Evolutionary conservation across 2,329 filamentous ascomycete species (phyloP), one percentile per base, ranked within the genome.

Genomic region (Simplicillium aogashimaense): DNA sequence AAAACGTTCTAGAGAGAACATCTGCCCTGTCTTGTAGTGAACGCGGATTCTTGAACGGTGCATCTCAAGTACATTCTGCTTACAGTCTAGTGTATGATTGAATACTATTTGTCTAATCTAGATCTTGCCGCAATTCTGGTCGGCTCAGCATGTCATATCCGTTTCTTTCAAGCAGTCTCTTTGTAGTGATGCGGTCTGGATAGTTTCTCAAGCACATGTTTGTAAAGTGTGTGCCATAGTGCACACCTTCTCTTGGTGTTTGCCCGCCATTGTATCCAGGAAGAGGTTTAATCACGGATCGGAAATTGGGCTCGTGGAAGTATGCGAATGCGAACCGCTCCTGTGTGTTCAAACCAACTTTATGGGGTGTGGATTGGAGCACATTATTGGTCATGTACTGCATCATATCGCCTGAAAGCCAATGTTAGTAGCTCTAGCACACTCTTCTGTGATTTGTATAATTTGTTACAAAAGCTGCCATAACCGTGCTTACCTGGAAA

Each of bases 201-300:
- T 70, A 72, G 50, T 69, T 71, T 13, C 66, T 57, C 53, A 70
- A 53, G 42, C 62, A 69, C 67, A 71, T 71, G 41, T 70, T 65
- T 29, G 67, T 72, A 43, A 71, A 72, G 48, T 72, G 66, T 1
- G 61, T 70, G n/a, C 68, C 67, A 46, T 71, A 72, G 48, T 70
- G 66, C 7, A 71, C 63, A 3, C 65, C 62, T n/a, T 63, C 57
- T 5, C 43, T 36, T 2, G 52, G 52, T 16, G 49, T 46, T 38
- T 57, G 53, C 3, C 56, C 52, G 7, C 38, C 53, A 7, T 61
- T 50, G 42, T 61, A 66, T 3, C 60, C 61, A 0, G 56, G 53
- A 7, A 72, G 52, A 1, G 68, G 66, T 48, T 60, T 61, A 12
- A 68, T 43, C 9, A 69, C 59, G 1, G 66, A 56, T 15, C 63